Base-by-base conservation (phyloP, 495 filamentous ascomycete genomes). In the Penicillium bovifimosum region DNA sequence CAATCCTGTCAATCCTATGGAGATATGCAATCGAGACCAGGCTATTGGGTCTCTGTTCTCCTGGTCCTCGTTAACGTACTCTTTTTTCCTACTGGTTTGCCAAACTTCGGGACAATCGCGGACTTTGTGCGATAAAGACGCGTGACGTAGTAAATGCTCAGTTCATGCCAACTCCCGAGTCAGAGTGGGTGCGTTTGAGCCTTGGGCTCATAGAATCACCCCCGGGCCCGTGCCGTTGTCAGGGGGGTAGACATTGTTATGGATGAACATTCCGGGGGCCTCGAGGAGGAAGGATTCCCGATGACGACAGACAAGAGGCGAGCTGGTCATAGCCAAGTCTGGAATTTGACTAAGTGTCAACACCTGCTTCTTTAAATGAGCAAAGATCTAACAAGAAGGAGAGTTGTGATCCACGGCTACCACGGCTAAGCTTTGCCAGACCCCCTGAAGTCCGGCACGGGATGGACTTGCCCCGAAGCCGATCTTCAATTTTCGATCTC, bases 231-330 rank as follows among this genome's bases (percentile, higher is more conserved):
- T 24, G n/a, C 3, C 11, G 34, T 58, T 58, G 61, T 56, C 53
- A 59, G 55, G 58, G 58, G 50, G 36, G 14, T 32, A 20, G 17
- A 10, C 14, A 18, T 35, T 54, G 61, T 53, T 51, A 59, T 56
- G 61, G 52, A 56, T 53, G 40, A 24, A 54, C 61, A 64, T 64
- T 64, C 61, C 59, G 7, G 14, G 3, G 27, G 46, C 27, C 26
- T 35, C 17, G 50, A 5, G 31, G 33, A 14, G 16, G 50, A 44
- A 9, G 46, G 41, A 61, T 61, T 61, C 59, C 32, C 55, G 14
- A 60, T 63, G 60, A 63, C 55, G 55, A 42, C 29, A 32, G 6
- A 11, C 20, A 17, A 40, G n/a, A 41, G 26, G 0, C 43, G 26
- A 43, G 2, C 3, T 43, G 7, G 6, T 39, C 9, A 26, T 9